Base-by-base conservation (phyloP, 2,329 filamentous ascomycete species). In the Botrytis paeoniae region DNA sequence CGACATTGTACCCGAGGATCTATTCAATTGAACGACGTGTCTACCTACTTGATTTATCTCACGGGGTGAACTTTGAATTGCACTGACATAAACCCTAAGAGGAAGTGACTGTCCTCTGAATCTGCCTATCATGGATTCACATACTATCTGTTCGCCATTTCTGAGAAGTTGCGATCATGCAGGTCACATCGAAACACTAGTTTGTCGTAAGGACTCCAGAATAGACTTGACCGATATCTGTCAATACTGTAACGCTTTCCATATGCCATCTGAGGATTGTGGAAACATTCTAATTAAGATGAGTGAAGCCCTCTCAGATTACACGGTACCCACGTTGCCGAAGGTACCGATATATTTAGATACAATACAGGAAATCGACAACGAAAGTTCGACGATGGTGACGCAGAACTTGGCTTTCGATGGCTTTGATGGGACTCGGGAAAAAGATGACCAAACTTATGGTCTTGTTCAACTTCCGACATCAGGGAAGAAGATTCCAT, bases 341-440 rank as follows among this genome's bases (percentile, higher is more conserved):
- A 29, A 10, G 65, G 8, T 25, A 10, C 12, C 37, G 37, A 59
- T 57, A 57, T 16, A 14, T 43, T 5, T 41, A 7, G 37, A 59
- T 9, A n/a, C 2, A 16, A 57, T 57, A 69, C 65, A n/a, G 25
- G 37, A 57, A 32, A 10, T 16, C n/a, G n/a, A 57, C n/a, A 41
- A n/a, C 7, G 37, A 41, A 32, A 32, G 10, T 22, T 43, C 37
- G 25, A 69, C 4, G n/a, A 43, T 18, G 16, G 37, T 32, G 29
- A 16, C n/a, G 3, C 37, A 41, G 6, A 41, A 10, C 3, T 10
- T 69, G 35, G 18, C 6, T 69, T 25, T 22, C 1, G 37, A 43
- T 39, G 65, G n/a, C n/a, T 41, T 57, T 41, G 65, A 69, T 57
- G 65, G 65, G n/a, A 43, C 65, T 22, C 35, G 25, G 35, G 65